Conservation (phyloP, 768 basidiomycete species). For the Agrocybe pediades region DNA sequence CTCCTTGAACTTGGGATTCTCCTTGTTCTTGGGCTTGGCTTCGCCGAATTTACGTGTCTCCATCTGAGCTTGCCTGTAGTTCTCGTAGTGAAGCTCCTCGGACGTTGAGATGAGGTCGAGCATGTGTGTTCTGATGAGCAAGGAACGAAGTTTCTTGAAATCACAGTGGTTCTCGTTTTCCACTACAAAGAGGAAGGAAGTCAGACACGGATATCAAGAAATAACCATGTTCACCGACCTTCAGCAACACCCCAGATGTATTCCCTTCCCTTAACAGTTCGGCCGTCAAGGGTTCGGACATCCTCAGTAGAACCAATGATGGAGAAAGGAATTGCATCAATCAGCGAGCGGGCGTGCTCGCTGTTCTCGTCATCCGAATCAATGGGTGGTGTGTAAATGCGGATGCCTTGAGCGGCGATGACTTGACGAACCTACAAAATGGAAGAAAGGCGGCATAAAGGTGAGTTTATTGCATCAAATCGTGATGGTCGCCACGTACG, state of each 20-base stretch:
- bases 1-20: constrained; percentile 99
- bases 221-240: constrained; percentile 68
- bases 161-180: constrained; percentile 99
- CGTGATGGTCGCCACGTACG: constrained; percentile 47
- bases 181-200: constrained; percentile 46
- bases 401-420: constrained; percentile 88
- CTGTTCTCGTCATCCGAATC: constrained; percentile 86
- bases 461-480: constrained; percentile 9
- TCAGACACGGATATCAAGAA: not conserved
- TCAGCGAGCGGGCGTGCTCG: constrained; percentile 85
- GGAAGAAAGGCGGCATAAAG: constrained; percentile 11
- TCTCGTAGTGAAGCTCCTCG: constrained; percentile 96
- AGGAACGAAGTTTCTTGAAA: constrained; percentile 95
- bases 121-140: constrained; percentile 98
- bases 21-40: constrained; percentile 96
- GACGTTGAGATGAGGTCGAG: constrained; percentile 95
- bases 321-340: constrained; percentile 96
- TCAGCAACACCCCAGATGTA: constrained; percentile 99
- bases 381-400: constrained; percentile 91
- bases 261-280: constrained; percentile 94
- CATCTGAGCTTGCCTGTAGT: constrained; percentile 98
- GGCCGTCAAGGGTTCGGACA: constrained; percentile 88
- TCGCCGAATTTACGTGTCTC: constrained; percentile 99
- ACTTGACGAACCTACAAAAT: constrained; percentile 78
- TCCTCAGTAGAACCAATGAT: constrained; percentile 98